phyloP scores from a whole-genome alignment of 208 protist species.

The Chromosphaera perkinsii region DNA sequence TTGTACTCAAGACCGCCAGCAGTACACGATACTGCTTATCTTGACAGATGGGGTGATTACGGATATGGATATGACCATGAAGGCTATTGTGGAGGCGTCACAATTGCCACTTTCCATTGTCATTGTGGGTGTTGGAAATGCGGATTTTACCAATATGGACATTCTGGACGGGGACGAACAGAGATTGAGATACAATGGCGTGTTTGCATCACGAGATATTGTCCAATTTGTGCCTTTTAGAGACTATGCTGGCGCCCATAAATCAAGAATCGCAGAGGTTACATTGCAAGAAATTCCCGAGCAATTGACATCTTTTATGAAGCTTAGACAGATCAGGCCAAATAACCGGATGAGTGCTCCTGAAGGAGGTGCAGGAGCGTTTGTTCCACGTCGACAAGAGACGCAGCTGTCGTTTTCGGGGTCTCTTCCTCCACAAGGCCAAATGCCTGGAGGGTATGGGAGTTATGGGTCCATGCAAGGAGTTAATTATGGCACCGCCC shows the following conservation, averaged over 20 bases:
- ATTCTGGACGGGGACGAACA: conserved; percentile 75
- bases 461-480: too few relatives aligned
- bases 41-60: conserved; percentile 77
- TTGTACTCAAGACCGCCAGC: conserved; percentile 19
- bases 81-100: conserved; percentile 66
- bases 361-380: too few relatives aligned
- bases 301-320: conserved; percentile 32
- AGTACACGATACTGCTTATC: conserved; percentile 78
- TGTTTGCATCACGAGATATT: conserved; percentile 44
- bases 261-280: conserved; percentile 10
- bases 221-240: conserved; percentile 62
- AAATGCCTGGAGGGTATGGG: too few relatives aligned
- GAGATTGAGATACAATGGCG: conserved; percentile 14
- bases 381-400: too few relatives aligned
- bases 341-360: too few relatives aligned
- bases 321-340: too few relatives aligned
- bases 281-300: conserved; percentile 31
- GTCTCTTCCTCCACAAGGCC: too few relatives aligned
- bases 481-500: too few relatives aligned
- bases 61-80: conserved; percentile 68
- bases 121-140: conserved; percentile 78
- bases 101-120: conserved; percentile 73
- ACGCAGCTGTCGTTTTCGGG: too few relatives aligned
- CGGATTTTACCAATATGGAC: conserved; percentile 79
- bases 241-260: conserved; percentile 20